These are phyloP conservation scores for Murraya paniculata DNA, from an alignment of 345 rosid species.

Conservation along the genomic window DNA sequence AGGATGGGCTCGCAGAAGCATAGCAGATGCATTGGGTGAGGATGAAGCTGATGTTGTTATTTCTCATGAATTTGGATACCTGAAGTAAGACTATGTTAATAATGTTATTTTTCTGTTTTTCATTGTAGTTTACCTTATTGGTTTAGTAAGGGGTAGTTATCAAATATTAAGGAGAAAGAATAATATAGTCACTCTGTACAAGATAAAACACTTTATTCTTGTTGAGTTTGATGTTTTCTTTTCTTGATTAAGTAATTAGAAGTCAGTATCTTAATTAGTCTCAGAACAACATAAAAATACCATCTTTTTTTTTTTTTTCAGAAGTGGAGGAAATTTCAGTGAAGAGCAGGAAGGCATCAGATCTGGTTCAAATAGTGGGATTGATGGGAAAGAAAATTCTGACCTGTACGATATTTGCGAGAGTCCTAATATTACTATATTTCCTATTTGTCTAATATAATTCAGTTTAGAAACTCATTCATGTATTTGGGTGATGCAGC, in stretches of 20 bases:
- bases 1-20: constrained; percentile 64
- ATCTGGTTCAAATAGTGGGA: constrained; percentile 14
- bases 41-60: constrained; percentile 95
- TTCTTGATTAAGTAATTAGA: background rate
- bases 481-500: constrained; percentile 38
- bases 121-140: background rate
- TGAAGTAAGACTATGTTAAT: constrained; percentile 40
- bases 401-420: constrained; percentile 18
- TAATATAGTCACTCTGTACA: background rate
- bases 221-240: background rate
- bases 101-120: background rate
- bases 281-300: background rate
- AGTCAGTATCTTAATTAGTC: background rate
- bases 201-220: background rate
- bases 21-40: constrained; percentile 97
- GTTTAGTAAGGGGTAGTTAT: background rate
- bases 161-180: background rate
- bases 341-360: constrained; percentile 22
- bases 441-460: background rate
- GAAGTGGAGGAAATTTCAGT: constrained; percentile 16
- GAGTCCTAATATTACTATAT: background rate
- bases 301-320: constrained; percentile 14
- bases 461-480: background rate
- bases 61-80: constrained; percentile 50
- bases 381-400: constrained; percentile 19